These are phyloP conservation scores for Thielaviopsis populi DNA, from an alignment of 2,329 filamentous ascomycete genomes.

Conservation along the genomic window DNA sequence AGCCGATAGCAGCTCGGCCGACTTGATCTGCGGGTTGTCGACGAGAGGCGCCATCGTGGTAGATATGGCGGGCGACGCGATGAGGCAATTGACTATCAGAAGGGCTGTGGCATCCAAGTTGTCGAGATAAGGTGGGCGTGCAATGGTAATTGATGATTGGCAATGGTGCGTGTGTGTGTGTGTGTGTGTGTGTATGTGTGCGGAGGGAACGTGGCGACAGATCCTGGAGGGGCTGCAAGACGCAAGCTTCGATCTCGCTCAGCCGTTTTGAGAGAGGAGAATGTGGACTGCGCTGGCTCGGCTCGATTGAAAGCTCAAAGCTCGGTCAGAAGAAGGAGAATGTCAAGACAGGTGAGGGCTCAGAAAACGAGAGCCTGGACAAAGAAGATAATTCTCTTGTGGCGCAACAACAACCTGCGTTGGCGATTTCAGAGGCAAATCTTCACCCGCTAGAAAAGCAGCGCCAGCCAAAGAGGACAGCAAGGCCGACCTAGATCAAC, in stretches of 20 bases:
- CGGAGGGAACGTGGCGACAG: neutral
- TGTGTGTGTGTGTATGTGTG: neutral
- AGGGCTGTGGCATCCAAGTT: neutral
- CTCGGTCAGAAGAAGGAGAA: neutral
- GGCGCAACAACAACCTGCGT: neutral
- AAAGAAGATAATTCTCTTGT: neutral
- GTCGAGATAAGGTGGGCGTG: neutral
- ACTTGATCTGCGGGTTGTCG: slow-evolving; percentile 77
- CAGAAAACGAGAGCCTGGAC: neutral
- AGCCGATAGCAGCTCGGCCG: slow-evolving; percentile 76
- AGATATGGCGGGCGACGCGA: neutral
- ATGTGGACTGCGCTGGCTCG: neutral
- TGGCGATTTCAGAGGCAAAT: slow-evolving; percentile 2
- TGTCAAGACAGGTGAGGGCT: neutral
- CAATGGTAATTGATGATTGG: neutral
- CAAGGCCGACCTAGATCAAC: neutral
- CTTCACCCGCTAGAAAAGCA: neutral
- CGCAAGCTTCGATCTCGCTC: neutral
- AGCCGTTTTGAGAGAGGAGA: neutral
- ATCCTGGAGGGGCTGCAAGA: neutral
- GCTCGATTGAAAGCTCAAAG: neutral
- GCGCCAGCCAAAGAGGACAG: slow-evolving; percentile 7
- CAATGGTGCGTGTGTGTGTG: neutral
- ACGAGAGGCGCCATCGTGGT: slow-evolving; percentile 60
- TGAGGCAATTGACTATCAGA: neutral